A percentile compares a stretch with the other conserved stretches of the same genome.
phyloP scores from a whole-genome alignment of 768 basidiomycete genomes.

The Tricholoma furcatifolium region DNA sequence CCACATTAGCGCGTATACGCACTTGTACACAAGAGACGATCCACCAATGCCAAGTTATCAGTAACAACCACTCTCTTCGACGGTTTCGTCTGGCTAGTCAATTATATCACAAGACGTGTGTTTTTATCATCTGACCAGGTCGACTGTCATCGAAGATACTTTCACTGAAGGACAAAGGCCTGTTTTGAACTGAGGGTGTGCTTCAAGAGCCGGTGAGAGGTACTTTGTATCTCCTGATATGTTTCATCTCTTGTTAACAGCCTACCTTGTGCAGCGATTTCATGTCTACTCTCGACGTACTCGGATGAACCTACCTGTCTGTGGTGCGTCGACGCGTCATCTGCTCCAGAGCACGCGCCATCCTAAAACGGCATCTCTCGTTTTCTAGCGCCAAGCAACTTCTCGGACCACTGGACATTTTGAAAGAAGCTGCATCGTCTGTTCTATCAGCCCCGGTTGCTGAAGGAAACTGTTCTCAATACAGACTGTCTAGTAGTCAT shows the following conservation, averaged over 20 bases:
- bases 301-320: not conserved
- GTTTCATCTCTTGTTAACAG: not conserved
- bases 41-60: not conserved
- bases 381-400: not conserved
- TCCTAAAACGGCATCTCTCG: not conserved
- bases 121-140: constrained; percentile 4
- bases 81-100: not conserved
- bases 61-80: not conserved
- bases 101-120: constrained; percentile 1
- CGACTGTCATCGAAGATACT: not conserved
- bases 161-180: not conserved
- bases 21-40: not conserved
- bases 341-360: not conserved
- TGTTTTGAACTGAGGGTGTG: not conserved
- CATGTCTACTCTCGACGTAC: not conserved
- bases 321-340: not conserved
- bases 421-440: not conserved
- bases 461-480: not conserved
- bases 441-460: not conserved
- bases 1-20: not conserved
- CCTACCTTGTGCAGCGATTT: not conserved
- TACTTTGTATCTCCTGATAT: not conserved
- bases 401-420: not conserved
- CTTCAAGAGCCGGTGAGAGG: not conserved
- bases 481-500: not conserved